Evolutionary conservation across 2,329 filamentous ascomycete genomes (phyloP).

Genomic region (Elsinoe perseae): DNA sequence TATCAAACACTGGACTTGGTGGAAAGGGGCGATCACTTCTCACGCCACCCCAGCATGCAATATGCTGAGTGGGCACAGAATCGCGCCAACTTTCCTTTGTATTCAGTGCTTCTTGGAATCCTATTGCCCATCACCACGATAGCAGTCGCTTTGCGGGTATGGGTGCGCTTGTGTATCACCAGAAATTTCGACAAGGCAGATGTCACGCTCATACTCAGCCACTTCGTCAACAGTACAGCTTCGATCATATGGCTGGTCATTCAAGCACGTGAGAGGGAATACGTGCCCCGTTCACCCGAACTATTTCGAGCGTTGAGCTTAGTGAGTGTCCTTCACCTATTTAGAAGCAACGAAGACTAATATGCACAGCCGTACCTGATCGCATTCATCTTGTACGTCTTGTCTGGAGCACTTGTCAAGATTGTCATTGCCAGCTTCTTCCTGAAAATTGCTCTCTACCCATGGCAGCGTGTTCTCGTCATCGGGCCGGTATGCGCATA

Average conservation of each 20-base stretch:
- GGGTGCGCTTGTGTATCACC: constrained; percentile 9
- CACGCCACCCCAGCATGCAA: not conserved
- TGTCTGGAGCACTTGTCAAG: constrained; percentile 8
- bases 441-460: constrained; percentile 10
- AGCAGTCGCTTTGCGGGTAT: constrained; percentile 1
- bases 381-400: not conserved
- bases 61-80: not conserved
- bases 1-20: not conserved
- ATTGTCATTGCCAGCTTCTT: constrained; percentile 12
- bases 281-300: not conserved
- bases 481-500: constrained; percentile 7
- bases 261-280: not conserved
- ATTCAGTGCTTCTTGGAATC: not conserved
- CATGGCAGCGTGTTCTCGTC: constrained; percentile 8
- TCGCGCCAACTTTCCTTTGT: not conserved
- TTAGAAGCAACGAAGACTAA: not conserved
- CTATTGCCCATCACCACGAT: not conserved
- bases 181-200: not conserved
- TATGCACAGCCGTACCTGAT: not conserved
- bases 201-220: not conserved
- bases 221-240: not conserved
- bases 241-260: not conserved
- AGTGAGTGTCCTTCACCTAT: not conserved
- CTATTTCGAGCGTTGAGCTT: not conserved
- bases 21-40: not conserved